A percentile compares a stretch with the other conserved stretches of the same genome.
Evolutionary conservation across 345 rosid genomes (phyloP).

Genomic region (Geranium brycei): DNA sequence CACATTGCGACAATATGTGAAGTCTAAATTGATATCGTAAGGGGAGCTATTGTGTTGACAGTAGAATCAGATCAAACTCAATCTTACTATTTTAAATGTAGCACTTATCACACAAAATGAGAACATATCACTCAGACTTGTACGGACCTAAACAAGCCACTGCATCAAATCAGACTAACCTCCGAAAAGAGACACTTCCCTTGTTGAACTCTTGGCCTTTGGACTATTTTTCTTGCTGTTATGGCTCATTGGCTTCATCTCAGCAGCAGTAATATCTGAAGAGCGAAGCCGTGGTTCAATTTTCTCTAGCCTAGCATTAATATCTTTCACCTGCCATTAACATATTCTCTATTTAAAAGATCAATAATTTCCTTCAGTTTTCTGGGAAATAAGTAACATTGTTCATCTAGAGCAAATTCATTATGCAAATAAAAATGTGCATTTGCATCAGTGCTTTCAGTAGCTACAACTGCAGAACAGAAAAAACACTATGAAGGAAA

Average conservation of each 20-base stretch:
- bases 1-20: neutral
- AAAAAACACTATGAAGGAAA: too few species aligned
- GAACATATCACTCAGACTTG: neutral
- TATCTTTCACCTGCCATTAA: slow-evolving; percentile 67
- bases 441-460: too few species aligned
- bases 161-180: slow-evolving; percentile 31
- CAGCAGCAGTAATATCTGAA: slow-evolving; percentile 46
- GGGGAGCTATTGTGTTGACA: too few species aligned
- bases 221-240: slow-evolving; percentile 83
- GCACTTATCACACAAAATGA: too few species aligned
- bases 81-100: too few species aligned
- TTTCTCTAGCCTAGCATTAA: slow-evolving; percentile 87
- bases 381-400: too few species aligned
- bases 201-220: slow-evolving; percentile 57
- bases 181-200: slow-evolving; percentile 83
- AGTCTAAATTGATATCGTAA: neutral
- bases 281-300: slow-evolving; percentile 68
- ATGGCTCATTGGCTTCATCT: slow-evolving; percentile 43
- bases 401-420: neutral
- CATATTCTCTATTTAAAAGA: neutral
- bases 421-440: neutral
- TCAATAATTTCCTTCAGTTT: neutral
- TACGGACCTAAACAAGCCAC: neutral
- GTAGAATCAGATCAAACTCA: too few species aligned
- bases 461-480: neutral